Evolutionary conservation across 164 flowering plant species (phyloP), one percentile per base, ranked within the genome.

Genomic region (Chimonanthus praecox): DNA sequence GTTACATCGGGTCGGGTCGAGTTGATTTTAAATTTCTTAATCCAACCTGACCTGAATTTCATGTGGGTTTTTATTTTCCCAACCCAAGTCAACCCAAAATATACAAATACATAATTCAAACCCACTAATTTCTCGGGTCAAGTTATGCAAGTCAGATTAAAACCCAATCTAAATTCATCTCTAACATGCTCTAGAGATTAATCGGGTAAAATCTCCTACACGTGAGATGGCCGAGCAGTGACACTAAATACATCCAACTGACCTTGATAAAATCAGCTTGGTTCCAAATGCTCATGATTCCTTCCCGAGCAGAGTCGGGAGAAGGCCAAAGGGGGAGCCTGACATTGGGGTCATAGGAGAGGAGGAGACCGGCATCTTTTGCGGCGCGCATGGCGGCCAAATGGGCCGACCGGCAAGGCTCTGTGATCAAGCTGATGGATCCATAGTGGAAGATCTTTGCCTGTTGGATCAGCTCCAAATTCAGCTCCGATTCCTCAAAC

Each of bases 341-440:
- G 6, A 92, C 82, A 73, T 92, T 92, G 6, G 94, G 97, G 61
- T 92, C 93, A 73, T 92, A 92, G 7, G 97, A 92, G 5, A 89
- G 89, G 58, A 90, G 47, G 2, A 78, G 71, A 3, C 92, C 93
- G 2, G 92, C 91, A 2, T 77, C 75, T 71, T 81, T 89, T 13
- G 94, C 94, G 0, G 85, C 91, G 64, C 84, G 82, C 90, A 92
- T 84, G 68, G 97, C 97, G 8, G 87, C 87, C 80, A 92, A 45
- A 64, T 92, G 97, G 33, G 97, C 90, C 6, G 91, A 86, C n/a
- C 93, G 80, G 72, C 87, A 80, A 4, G 97, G 97, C 79, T 92
- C 94, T 0, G 87, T 4, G 49, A 92, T 90, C 78, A 92, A 58
- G 72, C 97, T 90, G 7, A 92, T 89, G 44, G 97, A 92, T 18